These are phyloP conservation scores for Neltuma alba DNA, from an alignment of 306 rosid species.

Conservation along the genomic window DNA sequence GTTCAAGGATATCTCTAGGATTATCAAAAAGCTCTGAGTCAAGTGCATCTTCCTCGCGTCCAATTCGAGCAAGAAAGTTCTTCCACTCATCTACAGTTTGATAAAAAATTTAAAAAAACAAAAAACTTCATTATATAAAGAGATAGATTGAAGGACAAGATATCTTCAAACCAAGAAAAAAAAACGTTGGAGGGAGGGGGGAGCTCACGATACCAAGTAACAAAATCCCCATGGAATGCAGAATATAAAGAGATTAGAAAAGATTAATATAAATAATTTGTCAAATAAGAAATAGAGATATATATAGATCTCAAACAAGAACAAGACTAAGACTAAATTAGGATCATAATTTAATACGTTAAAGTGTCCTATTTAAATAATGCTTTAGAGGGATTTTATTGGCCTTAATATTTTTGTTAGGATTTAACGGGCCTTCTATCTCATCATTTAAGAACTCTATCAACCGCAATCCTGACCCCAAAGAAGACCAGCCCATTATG, in stretches of 20 bases:
- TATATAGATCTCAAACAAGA: neutral
- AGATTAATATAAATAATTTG: neutral
- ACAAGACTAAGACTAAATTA: neutral
- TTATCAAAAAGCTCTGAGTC: constrained; percentile 64
- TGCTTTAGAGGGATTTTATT: too few species aligned
- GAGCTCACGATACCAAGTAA: neutral
- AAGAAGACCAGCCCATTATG: too few species aligned
- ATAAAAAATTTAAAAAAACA: too few species aligned
- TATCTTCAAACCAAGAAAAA: neutral
- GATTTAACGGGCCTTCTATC: too few species aligned
- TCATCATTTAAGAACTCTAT: too few species aligned
- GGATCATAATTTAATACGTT: too few species aligned
- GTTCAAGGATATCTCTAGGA: constrained; percentile 76
- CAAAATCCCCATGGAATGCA: neutral
- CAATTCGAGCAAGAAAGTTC: constrained; percentile 89
- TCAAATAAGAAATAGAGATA: neutral
- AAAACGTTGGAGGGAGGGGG: too few species aligned
- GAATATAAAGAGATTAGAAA: neutral
- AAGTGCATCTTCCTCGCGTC: constrained; percentile 69
- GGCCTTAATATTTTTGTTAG: too few species aligned
- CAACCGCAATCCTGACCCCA: too few species aligned
- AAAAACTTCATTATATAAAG: neutral
- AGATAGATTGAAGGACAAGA: neutral
- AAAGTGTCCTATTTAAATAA: too few species aligned
- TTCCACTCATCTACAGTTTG: constrained; percentile 82